Base-by-base conservation (phyloP, 192 early-diverging fungal genomes). In the Podila epigama region DNA sequence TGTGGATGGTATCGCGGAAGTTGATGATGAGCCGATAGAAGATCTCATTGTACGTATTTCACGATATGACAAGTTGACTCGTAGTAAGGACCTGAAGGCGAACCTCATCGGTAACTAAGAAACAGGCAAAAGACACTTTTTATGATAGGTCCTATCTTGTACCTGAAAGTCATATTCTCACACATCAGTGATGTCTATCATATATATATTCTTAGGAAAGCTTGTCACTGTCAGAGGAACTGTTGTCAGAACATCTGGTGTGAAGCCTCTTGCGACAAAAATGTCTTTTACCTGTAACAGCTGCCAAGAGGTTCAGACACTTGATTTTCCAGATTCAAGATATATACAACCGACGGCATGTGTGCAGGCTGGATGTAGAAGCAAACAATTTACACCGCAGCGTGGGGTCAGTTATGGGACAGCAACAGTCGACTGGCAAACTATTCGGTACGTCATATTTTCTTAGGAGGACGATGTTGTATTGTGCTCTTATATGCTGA, bases 211-310 rank as follows among this genome's bases (percentile, higher is more conserved):
- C 39, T 41, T 65, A 89, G 90, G 88, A 3, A 70, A 84, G 52
- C 82, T 92, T 28, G 85, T 95, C 25, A 85, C 83, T 31, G 82
- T 94, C 5, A 83, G 89, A n/a, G 94, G 93, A 59, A 92, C 91
- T 0, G 89, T 95, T 7, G 91, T 93, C n/a, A 86, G 91, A 34
- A 87, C 90, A 2, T 91, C 92, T 56, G 82, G 88, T 25, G 85
- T 93, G 51, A 93, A 89, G 57, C 89, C 92, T 27, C 61, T 91
- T 25, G 68, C 92, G 48, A 81, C 80, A 6, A 83, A 89, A 69
- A 83, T 93, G 53, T 58, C 86, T 20, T 94, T 92, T 68, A 70
- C 35, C 5, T 95, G 94, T 61, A 68, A 79, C 15, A 67, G 66
- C 3, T 95, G 93, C 60, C 82, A 84, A 22, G 65, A 58, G 16